These are phyloP conservation scores for Ceratopteris richardii DNA, from an alignment of 75 land plant species.

Conservation along the genomic window DNA sequence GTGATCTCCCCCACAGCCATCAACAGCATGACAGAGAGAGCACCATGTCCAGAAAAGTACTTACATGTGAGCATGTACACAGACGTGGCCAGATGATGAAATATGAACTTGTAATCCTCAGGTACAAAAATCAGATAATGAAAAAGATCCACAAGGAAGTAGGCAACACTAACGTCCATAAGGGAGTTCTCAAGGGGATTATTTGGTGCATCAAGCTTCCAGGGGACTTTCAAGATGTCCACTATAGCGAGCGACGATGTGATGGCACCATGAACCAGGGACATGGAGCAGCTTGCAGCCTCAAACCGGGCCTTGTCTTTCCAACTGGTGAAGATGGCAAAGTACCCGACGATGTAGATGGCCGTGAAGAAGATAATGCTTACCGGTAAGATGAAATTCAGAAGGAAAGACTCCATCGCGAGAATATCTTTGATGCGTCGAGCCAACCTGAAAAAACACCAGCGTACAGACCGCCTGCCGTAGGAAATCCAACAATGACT, in stretches of 20 bases:
- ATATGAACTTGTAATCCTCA: constrained; percentile 58
- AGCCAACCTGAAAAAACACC: too few relatives aligned
- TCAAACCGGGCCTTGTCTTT: constrained; percentile 24
- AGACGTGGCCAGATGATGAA: constrained; percentile 69
- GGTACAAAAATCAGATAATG: constrained; percentile 53
- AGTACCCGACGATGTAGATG: too few relatives aligned
- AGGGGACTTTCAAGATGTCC: constrained; percentile 3
- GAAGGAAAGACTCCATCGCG: too few relatives aligned
- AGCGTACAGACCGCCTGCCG: too few relatives aligned
- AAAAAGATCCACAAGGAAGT: constrained; percentile 55
- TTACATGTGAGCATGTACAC: constrained; percentile 68
- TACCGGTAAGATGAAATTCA: too few relatives aligned
- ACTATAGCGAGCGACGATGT: constrained; percentile 39
- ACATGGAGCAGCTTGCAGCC: constrained; percentile 75
- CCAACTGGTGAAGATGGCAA: too few relatives aligned
- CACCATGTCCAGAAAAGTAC: constrained; percentile 54
- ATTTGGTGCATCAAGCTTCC: constrained; percentile 35
- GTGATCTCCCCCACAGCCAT: constrained; percentile 69
- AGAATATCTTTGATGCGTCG: too few relatives aligned
- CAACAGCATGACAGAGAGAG: constrained; percentile 45
- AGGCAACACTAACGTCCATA: constrained; percentile 80
- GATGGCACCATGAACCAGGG: constrained; percentile 66
- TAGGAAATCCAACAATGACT: too few relatives aligned
- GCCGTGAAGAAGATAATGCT: too few relatives aligned
- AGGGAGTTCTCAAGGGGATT: constrained; percentile 36